Evolutionary conservation across 2,329 filamentous ascomycete species (phyloP).

Genomic region (Sporothrix brasiliensis): DNA sequence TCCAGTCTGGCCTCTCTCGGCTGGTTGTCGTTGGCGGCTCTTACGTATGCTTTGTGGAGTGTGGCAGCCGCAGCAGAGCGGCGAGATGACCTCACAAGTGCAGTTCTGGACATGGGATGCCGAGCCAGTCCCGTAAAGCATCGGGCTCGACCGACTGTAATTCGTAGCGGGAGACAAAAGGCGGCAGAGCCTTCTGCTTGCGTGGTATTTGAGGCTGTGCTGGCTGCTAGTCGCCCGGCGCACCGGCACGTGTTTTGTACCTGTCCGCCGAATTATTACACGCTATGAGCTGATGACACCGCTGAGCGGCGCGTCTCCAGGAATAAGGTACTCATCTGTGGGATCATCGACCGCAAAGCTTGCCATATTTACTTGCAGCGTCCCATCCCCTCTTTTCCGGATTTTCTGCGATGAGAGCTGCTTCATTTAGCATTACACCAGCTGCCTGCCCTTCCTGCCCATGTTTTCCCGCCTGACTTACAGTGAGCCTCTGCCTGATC

Average conservation of each 20-base stretch:
- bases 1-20: neutral
- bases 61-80: constrained; percentile 6
- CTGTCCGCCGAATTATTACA: constrained; percentile 7
- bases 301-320: neutral
- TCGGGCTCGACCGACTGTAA: constrained; percentile 1
- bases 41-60: constrained; percentile 21
- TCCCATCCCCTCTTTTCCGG: neutral
- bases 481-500: neutral
- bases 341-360: neutral
- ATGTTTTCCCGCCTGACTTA: no score
- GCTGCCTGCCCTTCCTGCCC: neutral
- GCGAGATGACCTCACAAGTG: neutral
- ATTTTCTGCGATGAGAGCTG: neutral
- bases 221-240: constrained; percentile 18
- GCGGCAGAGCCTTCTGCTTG: constrained; percentile 23
- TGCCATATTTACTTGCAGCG: constrained; percentile 17
- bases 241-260: constrained; percentile 25
- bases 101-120: neutral
- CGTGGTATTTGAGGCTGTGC: constrained; percentile 30
- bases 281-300: neutral
- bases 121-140: neutral
- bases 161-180: constrained; percentile 17
- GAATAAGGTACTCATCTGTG: neutral
- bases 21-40: neutral
- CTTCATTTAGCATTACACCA: neutral